Percentiles rank a stretch among this genome's conserved stretches.
Conservation (phyloP, 2,329 filamentous ascomycete species). For the Botrytis paeoniae region DNA sequence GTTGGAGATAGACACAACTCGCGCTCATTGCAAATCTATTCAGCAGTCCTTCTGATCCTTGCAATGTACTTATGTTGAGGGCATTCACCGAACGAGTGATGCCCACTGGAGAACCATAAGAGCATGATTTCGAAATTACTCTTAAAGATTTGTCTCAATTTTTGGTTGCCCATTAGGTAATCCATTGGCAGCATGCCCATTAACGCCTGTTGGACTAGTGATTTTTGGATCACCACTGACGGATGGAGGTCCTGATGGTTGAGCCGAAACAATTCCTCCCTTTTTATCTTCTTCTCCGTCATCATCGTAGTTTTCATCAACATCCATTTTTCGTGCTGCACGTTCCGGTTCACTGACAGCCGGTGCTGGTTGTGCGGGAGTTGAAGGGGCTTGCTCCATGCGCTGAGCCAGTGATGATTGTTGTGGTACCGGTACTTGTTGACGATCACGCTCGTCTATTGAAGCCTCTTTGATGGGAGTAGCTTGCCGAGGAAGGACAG, state of each 20-base stretch:
- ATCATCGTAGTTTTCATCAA: conserved; percentile 97
- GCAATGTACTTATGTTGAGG: background rate
- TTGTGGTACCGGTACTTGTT: conserved; percentile 40
- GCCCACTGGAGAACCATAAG: background rate
- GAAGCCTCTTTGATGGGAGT: conserved; percentile 48
- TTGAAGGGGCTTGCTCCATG: conserved; percentile 38
- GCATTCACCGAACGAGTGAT: background rate
- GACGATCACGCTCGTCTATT: conserved; percentile 50
- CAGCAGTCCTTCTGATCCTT: background rate
- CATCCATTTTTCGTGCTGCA: conserved; percentile 90
- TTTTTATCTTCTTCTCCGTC: conserved; percentile 84
- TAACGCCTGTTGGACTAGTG: conserved; percentile 45
- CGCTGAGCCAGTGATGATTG: conserved; percentile 39
- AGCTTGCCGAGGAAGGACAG: conserved; percentile 33
- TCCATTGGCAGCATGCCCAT: conserved; percentile 36
- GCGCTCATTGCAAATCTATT: background rate
- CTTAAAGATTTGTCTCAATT: conserved; percentile 28
- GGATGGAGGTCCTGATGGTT: conserved; percentile 45
- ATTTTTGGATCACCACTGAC: conserved; percentile 49
- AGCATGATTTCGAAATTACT: background rate
- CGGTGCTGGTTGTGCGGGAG: conserved; percentile 45
- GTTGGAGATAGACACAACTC: background rate
- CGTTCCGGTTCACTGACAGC: conserved; percentile 68
- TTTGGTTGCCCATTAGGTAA: conserved; percentile 36
- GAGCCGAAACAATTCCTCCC: conserved; percentile 46